phyloP scores from a whole-genome alignment of 305 asterid genomes.

The Fraxinus dipetala region DNA sequence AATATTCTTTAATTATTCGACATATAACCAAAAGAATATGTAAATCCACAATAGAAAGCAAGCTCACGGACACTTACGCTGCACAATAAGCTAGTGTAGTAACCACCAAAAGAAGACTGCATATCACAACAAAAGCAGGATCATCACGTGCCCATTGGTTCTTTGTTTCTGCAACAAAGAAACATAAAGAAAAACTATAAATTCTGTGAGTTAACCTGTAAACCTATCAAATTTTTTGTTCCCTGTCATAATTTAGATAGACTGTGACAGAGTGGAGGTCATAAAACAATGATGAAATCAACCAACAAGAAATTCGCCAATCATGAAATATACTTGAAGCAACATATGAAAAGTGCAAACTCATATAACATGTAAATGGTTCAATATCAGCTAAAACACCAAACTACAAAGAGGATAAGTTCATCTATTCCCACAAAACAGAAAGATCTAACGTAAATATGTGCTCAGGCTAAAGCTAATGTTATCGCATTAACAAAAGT shows the following conservation, averaged over 20 bases:
- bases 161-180: constrained; percentile 65
- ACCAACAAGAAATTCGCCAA: background rate
- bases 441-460: background rate
- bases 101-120: constrained; percentile 44
- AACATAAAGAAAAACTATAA: constrained; percentile 17
- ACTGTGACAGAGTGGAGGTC: background rate
- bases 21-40: background rate
- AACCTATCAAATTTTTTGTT: constrained; percentile 15
- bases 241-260: background rate
- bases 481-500: background rate
- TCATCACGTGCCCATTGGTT: constrained; percentile 64
- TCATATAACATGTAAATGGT: background rate
- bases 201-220: constrained; percentile 1
- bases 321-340: background rate
- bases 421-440: background rate
- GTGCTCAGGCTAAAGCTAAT: background rate
- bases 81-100: constrained; percentile 45
- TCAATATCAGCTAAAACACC: background rate
- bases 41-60: constrained; percentile 10
- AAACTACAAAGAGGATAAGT: background rate
- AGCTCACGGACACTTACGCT: constrained; percentile 34
- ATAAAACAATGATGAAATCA: constrained; percentile 4
- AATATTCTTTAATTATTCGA: background rate
- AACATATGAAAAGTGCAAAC: background rate
- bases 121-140: constrained; percentile 53